Evolutionary conservation across 768 basidiomycete genomes (phyloP).

Genomic region (Mycena chlorophos): DNA sequence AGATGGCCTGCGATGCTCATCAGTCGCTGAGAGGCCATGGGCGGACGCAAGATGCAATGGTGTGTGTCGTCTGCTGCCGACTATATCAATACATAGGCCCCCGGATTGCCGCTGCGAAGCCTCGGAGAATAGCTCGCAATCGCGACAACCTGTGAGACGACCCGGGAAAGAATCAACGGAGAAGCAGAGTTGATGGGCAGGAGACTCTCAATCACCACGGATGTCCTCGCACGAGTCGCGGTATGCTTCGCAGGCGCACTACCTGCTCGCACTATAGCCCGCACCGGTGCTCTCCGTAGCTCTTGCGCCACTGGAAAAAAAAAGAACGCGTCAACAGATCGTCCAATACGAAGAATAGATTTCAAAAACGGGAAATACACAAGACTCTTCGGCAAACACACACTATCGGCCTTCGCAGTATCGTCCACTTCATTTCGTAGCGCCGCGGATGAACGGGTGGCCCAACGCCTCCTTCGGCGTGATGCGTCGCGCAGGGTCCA

Average conservation of each 20-base stretch:
- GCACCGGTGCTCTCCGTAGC: too few relatives aligned
- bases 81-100: too few relatives aligned
- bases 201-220: not conserved
- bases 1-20: slow-evolving; percentile 10
- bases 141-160: not conserved
- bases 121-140: too few relatives aligned
- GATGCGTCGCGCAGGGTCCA: slow-evolving; percentile 84
- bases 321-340: too few relatives aligned
- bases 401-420: too few relatives aligned
- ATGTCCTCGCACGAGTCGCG: not conserved
- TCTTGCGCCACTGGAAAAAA: too few relatives aligned
- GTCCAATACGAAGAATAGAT: too few relatives aligned
- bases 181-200: not conserved
- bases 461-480: slow-evolving; percentile 83
- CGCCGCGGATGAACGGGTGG: slow-evolving; percentile 81
- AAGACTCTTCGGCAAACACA: too few relatives aligned
- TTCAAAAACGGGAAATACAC: too few relatives aligned
- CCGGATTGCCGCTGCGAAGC: not conserved
- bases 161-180: not conserved
- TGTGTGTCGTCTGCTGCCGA: too few relatives aligned
- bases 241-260: not conserved
- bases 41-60: not conserved
- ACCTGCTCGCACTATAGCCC: not conserved
- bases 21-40: slow-evolving; percentile 18
- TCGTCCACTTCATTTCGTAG: slow-evolving; percentile 23